phyloP scores from a whole-genome alignment of 352 stramenopile species.

The Globisporangium radiosum region DNA sequence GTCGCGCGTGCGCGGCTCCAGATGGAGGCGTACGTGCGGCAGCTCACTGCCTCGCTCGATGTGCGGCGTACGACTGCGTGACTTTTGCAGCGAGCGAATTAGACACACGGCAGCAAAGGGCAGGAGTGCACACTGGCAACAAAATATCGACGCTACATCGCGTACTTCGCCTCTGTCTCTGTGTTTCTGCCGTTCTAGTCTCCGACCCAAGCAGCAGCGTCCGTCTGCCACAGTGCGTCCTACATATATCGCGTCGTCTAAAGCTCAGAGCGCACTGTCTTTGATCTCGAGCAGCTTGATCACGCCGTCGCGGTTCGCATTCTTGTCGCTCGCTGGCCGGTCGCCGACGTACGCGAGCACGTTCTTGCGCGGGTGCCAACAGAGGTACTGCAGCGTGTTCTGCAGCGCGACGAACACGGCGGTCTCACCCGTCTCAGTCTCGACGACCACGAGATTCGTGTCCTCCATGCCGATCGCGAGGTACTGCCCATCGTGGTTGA shows the following conservation, averaged over 20 bases:
- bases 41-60: constrained; percentile 28
- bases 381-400: constrained; percentile 66
- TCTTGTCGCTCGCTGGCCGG: constrained; percentile 69
- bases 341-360: constrained; percentile 81
- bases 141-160: neutral
- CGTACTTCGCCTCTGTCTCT: neutral
- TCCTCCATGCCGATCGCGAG: constrained; percentile 79
- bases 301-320: constrained; percentile 71
- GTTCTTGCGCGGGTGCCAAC: constrained; percentile 80
- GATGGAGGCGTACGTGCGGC: constrained; percentile 48
- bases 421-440: constrained; percentile 53
- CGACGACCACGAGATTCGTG: constrained; percentile 54
- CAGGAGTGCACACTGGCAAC: neutral
- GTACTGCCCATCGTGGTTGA: constrained; percentile 66
- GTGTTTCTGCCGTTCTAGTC: neutral
- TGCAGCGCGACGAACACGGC: constrained; percentile 60
- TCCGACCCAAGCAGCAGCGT: neutral
- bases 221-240: neutral
- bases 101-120: neutral
- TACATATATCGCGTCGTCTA: too few relatives aligned
- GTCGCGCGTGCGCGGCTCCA: constrained; percentile 61
- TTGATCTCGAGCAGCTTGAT: constrained; percentile 84
- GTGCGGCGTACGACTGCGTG: constrained; percentile 3
- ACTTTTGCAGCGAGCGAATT: neutral
- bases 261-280: constrained; percentile 13